Evolutionary conservation across 352 stramenopile species (phyloP), one percentile per base, ranked within the genome.

Genomic region (Phytophthora hybrid): DNA sequence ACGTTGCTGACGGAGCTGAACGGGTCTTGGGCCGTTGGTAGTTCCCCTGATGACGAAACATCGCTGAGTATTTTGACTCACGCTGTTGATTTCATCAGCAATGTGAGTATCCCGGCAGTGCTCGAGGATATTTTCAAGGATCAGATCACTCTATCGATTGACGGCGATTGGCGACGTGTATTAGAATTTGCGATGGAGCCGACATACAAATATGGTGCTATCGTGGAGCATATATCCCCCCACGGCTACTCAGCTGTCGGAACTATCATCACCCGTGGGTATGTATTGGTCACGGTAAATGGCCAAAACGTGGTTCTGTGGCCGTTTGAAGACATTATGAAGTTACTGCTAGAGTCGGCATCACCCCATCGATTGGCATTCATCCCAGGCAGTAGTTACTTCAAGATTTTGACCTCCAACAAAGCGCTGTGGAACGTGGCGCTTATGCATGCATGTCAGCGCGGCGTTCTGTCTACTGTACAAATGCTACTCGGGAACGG

Each of bases 91-190:
- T 94, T 95, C 54, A 93, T 97, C 69, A 83, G 85, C 55, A 93
- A 92, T 41, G 88, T 97, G 44, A 95, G 80, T 55, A 97, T 97
- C 56, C 90, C 90, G 9, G 90, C 89, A 5, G 89, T 96, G 4
- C 62, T 97, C 34, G 90, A 97, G 76, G 90, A 97, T 63, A 97
- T 97, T 39, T 96, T 97, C 81, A 94, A 93, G 66, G 90, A 97
- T 59, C 90, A 96, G 66, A 92, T 96, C 63, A 94, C 88, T n/a
- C 78, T 97, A 5, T 93, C 90, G 14, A 95, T 97, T 66, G 90
- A 97, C 53, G 88, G 88, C 4, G 89, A 96, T 47, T 97, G 90
- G 90, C 80, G 83, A 2, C 83, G 84, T 49, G 84, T 94, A 2
- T 73, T 97, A 26, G 90, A 93, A 31, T 89, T 97, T 46, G 90